phyloP scores from a whole-genome alignment of 116 monocot genomes.

The Papilionanthe hybrid region DNA sequence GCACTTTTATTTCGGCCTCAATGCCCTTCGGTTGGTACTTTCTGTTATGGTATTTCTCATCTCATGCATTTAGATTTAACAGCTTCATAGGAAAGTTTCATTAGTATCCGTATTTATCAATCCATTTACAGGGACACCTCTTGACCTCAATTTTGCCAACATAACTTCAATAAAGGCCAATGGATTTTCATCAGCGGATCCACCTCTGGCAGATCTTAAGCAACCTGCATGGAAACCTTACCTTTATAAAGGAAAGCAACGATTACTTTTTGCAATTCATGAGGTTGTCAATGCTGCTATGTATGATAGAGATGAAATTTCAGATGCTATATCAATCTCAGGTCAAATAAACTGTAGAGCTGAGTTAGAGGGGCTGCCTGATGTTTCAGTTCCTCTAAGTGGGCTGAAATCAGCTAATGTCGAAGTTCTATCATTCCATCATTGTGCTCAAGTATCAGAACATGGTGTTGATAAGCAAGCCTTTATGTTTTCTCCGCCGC shows the following conservation, averaged over 20 bases:
- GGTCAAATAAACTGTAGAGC: constrained; percentile 96
- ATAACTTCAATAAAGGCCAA: constrained; percentile 54
- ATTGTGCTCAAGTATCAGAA: constrained; percentile 89
- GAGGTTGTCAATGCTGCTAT: constrained; percentile 75
- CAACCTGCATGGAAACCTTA: constrained; percentile 99
- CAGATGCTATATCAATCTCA: constrained; percentile 71
- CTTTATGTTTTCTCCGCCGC: constrained; percentile 82
- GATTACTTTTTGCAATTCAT: constrained; percentile 70
- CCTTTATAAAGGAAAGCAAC: constrained; percentile 83
- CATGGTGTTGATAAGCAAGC: constrained; percentile 72
- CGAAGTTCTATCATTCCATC: constrained; percentile 78
- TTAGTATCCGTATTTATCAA: background rate
- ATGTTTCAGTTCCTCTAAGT: constrained; percentile 68
- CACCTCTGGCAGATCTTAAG: constrained; percentile 58
- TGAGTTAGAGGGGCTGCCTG: constrained; percentile 93
- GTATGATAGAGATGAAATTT: constrained; percentile 94
- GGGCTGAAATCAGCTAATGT: constrained; percentile 48
- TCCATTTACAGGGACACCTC: constrained; percentile 62
- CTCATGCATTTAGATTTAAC: constrained; percentile 11
- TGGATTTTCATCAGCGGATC: constrained; percentile 79
- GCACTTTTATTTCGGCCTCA: constrained; percentile 64
- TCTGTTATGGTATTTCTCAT: constrained; percentile 52
- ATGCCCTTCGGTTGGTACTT: constrained; percentile 98
- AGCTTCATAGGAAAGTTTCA: constrained; percentile 2
- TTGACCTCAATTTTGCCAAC: constrained; percentile 74